These are phyloP conservation scores for Ottelia alismoides DNA, from an alignment of 106 monocot species.

Conservation along the genomic window DNA sequence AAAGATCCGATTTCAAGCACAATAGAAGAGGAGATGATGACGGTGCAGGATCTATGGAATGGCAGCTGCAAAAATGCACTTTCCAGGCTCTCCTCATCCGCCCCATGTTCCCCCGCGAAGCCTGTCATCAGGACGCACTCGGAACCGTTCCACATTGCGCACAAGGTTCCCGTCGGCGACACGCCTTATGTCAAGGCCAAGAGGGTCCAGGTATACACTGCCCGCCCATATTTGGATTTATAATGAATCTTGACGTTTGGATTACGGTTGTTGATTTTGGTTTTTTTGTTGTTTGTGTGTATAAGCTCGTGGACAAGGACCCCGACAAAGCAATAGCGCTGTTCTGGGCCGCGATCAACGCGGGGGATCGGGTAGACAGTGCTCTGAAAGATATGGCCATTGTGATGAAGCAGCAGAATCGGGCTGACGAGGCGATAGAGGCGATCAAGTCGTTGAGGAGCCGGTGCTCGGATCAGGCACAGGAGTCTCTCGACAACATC, in stretches of 20 bases:
- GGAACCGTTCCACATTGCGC: slow-evolving; percentile 48
- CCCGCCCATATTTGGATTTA: not conserved
- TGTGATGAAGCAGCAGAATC: slow-evolving; percentile 97
- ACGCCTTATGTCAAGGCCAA: slow-evolving; percentile 87
- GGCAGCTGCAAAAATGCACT: slow-evolving; percentile 5
- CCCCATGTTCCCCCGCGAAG: slow-evolving; percentile 58
- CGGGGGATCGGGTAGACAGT: slow-evolving; percentile 83
- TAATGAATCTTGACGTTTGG: not conserved
- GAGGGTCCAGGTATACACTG: slow-evolving; percentile 55
- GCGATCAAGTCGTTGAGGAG: slow-evolving; percentile 74
- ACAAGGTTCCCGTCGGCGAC: slow-evolving; percentile 87
- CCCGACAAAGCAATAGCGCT: slow-evolving; percentile 74
- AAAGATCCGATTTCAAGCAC: slow-evolving; percentile 2
- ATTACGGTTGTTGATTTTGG: not conserved
- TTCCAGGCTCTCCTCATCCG: slow-evolving; percentile 35
- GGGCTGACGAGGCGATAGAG: slow-evolving; percentile 92
- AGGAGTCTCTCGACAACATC: slow-evolving; percentile 93
- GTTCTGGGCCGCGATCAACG: slow-evolving; percentile 92
- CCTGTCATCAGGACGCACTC: slow-evolving; percentile 14
- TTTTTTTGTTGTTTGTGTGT: slow-evolving; percentile 5
- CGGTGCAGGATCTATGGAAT: slow-evolving; percentile 7
- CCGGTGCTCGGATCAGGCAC: slow-evolving; percentile 77
- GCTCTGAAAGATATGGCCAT: slow-evolving; percentile 98
- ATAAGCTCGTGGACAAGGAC: slow-evolving; percentile 84
- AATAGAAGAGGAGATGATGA: not conserved